Evolutionary conservation across 306 rosid genomes (phyloP).

Genomic region (Albizia julibrissin): DNA sequence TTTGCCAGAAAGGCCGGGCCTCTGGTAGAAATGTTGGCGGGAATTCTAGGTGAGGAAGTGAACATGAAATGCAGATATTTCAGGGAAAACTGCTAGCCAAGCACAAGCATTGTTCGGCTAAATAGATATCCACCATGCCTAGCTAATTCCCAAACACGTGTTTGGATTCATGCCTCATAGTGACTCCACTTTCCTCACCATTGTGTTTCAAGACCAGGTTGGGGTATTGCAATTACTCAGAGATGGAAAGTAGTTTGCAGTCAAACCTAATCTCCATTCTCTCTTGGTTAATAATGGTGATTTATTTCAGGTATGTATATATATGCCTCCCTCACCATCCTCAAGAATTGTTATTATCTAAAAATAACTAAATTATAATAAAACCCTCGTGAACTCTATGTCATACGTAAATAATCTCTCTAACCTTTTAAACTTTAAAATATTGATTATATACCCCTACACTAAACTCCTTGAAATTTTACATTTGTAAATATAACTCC

Average conservation of each 20-base stretch:
- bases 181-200: conserved; percentile 57
- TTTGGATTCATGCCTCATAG: conserved; percentile 65
- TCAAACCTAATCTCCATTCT: conserved; percentile 57
- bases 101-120: conserved; percentile 49
- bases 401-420: no score
- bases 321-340: no score
- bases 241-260: conserved; percentile 49
- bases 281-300: conserved; percentile 71
- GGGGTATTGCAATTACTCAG: conserved; percentile 56
- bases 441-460: no score
- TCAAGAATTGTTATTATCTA: no score
- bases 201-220: conserved; percentile 43
- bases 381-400: no score
- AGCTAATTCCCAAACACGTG: conserved; percentile 47
- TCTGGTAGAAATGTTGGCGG: conserved; percentile 52
- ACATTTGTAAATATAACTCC: no score
- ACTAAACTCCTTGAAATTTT: no score
- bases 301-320: conserved; percentile 60
- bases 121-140: conserved; percentile 77
- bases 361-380: no score
- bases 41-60: conserved; percentile 52
- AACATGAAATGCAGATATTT: conserved; percentile 50
- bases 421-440: no score
- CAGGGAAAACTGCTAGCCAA: conserved; percentile 50
- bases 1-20: conserved; percentile 32